Evolutionary conservation across 2,329 filamentous ascomycete species (phyloP).

Genomic region (Paecilomyces niveus): DNA sequence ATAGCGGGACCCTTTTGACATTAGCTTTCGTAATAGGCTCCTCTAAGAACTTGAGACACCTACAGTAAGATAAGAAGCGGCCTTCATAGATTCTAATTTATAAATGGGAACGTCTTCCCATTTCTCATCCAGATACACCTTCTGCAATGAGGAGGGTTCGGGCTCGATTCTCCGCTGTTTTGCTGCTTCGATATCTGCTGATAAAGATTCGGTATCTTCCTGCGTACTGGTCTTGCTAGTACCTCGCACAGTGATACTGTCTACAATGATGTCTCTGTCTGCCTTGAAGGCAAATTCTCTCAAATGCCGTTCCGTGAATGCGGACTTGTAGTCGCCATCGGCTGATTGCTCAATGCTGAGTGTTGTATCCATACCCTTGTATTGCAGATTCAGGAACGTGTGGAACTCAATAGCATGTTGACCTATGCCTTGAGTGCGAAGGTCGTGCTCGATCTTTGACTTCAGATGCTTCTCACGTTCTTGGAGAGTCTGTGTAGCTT

Average conservation of each 20-base stretch:
- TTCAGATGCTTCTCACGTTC: slow-evolving; percentile 38
- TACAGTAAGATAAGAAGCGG: slow-evolving; percentile 67
- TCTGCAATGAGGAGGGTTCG: slow-evolving; percentile 35
- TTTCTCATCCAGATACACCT: slow-evolving; percentile 75
- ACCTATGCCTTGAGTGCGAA: slow-evolving; percentile 62
- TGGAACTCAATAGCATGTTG: slow-evolving; percentile 69
- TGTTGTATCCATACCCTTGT: slow-evolving; percentile 79
- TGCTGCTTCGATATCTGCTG: slow-evolving; percentile 55
- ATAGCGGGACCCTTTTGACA: slow-evolving; percentile 12
- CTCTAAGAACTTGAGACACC: slow-evolving; percentile 60
- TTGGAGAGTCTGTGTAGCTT: not conserved
- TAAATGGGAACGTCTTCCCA: slow-evolving; percentile 69
- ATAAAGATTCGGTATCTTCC: slow-evolving; percentile 73
- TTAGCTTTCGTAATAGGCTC: not conserved
- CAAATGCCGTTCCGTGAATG: slow-evolving; percentile 74
- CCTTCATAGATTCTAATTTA: slow-evolving; percentile 62
- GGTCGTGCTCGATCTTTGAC: slow-evolving; percentile 68
- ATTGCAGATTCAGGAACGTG: slow-evolving; percentile 85
- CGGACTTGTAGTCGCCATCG: slow-evolving; percentile 63
- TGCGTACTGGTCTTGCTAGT: slow-evolving; percentile 74
- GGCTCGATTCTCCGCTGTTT: slow-evolving; percentile 55
- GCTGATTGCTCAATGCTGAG: slow-evolving; percentile 76
- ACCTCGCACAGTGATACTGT: slow-evolving; percentile 75
- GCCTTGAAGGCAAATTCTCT: slow-evolving; percentile 84
- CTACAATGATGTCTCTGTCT: slow-evolving; percentile 75